Conservation (phyloP, 2,329 filamentous ascomycete species). For the Drechmeria coniospora region DNA sequence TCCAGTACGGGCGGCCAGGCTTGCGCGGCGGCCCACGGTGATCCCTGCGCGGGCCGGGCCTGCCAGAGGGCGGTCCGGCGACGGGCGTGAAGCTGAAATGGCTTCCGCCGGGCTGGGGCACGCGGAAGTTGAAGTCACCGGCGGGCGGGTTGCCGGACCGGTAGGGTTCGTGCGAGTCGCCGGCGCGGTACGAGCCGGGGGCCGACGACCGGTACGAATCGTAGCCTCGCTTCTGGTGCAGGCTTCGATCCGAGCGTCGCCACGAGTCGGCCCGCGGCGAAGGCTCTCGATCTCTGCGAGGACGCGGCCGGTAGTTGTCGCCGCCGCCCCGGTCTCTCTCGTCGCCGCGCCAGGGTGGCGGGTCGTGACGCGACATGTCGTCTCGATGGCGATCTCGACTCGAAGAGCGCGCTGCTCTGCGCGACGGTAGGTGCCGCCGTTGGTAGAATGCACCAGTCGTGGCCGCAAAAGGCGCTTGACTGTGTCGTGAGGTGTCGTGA, state of each 20-base stretch:
- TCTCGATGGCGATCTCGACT: too few relatives aligned
- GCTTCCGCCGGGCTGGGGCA: conserved; percentile 31
- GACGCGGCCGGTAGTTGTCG: conserved; percentile 5
- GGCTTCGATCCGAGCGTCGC: conserved; percentile 12
- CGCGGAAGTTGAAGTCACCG: conserved; percentile 42
- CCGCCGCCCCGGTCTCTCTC: not conserved
- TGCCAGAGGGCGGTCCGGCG: conserved; percentile 5
- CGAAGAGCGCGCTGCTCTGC: too few relatives aligned
- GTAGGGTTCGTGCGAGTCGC: conserved; percentile 11
- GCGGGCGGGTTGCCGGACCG: conserved; percentile 21
- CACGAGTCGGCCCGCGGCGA: conserved; percentile 11
- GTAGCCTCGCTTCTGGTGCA: conserved; percentile 8
- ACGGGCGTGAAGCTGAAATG: conserved; percentile 12
- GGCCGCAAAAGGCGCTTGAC: too few relatives aligned
- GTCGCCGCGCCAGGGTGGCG: conserved; percentile 1
- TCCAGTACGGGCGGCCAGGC: conserved; percentile 16
- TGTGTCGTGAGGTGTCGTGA: too few relatives aligned
- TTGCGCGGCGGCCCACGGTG: conserved; percentile 12
- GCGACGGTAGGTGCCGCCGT: too few relatives aligned
- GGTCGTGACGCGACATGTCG: conserved; percentile 5
- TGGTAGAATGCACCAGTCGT: too few relatives aligned
- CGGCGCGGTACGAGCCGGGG: not conserved
- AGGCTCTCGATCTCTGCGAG: not conserved
- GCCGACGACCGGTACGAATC: conserved; percentile 9
- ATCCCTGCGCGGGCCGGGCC: conserved; percentile 9